These are phyloP conservation scores for Pseudozyma tsukubaensis DNA, from an alignment of 1,284 basidiomycete genomes.

Conservation along the genomic window DNA sequence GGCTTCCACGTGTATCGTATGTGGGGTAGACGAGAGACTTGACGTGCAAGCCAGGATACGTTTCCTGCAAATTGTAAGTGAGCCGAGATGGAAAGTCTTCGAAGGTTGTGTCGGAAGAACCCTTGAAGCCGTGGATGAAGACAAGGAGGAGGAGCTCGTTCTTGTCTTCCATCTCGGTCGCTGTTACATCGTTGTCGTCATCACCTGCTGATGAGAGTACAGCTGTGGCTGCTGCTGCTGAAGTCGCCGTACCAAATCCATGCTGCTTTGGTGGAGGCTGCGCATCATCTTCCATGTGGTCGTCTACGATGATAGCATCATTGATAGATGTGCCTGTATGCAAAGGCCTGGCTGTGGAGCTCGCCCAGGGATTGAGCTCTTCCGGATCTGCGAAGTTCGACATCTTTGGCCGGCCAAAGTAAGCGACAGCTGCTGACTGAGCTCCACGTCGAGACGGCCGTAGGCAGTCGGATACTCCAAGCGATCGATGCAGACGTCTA, in stretches of 20 bases:
- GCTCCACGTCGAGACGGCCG: no score
- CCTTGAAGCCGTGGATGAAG: slow-evolving; percentile 73
- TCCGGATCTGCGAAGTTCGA: slow-evolving; percentile 11
- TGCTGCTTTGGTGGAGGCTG: slow-evolving; percentile 6
- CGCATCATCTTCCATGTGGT: slow-evolving; percentile 22
- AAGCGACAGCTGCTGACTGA: no score
- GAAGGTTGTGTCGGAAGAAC: slow-evolving; percentile 80
- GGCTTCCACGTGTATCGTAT: slow-evolving; percentile 78
- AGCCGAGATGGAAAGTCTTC: slow-evolving; percentile 80
- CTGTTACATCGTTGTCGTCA: slow-evolving; percentile 4
- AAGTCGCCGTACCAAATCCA: slow-evolving; percentile 14
- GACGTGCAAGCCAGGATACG: slow-evolving; percentile 73
- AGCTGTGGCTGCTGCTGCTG: slow-evolving; percentile 1
- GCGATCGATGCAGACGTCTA: no score
- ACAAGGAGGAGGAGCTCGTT: slow-evolving; percentile 52
- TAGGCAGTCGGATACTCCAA: no score
- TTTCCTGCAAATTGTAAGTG: slow-evolving; percentile 76
- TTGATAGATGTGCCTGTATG: slow-evolving; percentile 22
- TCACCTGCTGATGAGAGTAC: background rate
- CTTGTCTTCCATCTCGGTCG: slow-evolving; percentile 41
- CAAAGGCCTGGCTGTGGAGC: background rate
- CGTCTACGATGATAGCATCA: slow-evolving; percentile 39
- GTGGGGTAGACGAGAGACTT: slow-evolving; percentile 86
- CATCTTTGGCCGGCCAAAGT: slow-evolving; percentile 8
- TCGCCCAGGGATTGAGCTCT: slow-evolving; percentile 34